Conservation (phyloP, 352 stramenopile genomes). For the Phytophthora pluvialis region DNA sequence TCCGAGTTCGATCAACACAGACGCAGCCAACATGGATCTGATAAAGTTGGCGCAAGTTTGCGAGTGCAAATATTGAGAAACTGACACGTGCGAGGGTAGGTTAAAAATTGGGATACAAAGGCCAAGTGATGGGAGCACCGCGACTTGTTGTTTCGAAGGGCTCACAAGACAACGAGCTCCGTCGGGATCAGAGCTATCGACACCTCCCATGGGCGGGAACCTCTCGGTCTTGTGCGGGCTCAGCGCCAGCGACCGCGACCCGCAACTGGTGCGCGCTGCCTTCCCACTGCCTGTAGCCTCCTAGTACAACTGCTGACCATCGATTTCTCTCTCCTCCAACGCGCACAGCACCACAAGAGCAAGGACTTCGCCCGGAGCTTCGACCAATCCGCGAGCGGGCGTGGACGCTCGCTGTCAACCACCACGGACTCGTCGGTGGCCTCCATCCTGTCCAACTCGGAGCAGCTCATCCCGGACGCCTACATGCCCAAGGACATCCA, state of each 20-base stretch:
- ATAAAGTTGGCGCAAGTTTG: no score
- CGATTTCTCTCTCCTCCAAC: background rate
- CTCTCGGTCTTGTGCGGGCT: conserved; percentile 34
- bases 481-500: conserved; percentile 71
- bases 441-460: conserved; percentile 69
- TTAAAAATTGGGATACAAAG: no score
- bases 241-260: conserved; percentile 19
- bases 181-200: background rate
- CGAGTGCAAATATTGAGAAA: no score
- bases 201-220: conserved; percentile 20
- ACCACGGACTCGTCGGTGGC: conserved; percentile 57
- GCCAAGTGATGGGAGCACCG: no score
- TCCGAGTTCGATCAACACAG: no score
- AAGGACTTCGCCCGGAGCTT: conserved; percentile 38
- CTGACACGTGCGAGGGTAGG: no score
- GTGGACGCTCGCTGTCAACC: conserved; percentile 45
- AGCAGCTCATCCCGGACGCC: conserved; percentile 63
- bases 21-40: no score
- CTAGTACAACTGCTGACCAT: background rate
- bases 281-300: background rate
- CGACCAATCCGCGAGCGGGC: conserved; percentile 30
- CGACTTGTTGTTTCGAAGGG: background rate
- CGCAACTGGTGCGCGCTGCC: conserved; percentile 20
- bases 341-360: conserved; percentile 35
- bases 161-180: conserved; percentile 28